Conservation (phyloP, 306 rosid species). For the Lithocarpus polystachyus region DNA sequence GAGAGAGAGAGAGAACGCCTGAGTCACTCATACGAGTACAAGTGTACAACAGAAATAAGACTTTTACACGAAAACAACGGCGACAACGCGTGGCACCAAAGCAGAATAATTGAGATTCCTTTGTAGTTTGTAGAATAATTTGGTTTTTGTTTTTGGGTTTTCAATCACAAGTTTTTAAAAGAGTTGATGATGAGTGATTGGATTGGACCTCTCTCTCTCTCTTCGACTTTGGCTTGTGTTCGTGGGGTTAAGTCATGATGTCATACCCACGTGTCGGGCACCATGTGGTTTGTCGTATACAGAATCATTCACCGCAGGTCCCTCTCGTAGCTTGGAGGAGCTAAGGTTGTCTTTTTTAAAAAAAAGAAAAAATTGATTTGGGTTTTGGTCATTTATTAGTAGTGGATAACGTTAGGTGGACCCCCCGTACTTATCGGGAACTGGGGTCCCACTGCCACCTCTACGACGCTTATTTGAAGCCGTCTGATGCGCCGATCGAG, state of each 20-base stretch:
- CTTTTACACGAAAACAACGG: slow-evolving; percentile 44
- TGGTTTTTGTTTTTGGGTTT: too few species aligned
- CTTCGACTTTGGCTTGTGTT: neutral
- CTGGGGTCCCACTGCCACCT: neutral
- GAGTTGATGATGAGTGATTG: too few species aligned
- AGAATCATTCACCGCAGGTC: neutral
- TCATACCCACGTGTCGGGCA: neutral
- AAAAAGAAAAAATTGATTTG: too few species aligned
- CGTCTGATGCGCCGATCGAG: slow-evolving; percentile 36
- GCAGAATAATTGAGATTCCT: slow-evolving; percentile 19
- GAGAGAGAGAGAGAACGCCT: too few species aligned
- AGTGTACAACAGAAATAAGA: neutral
- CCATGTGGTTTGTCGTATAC: slow-evolving; percentile 6
- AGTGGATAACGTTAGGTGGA: slow-evolving; percentile 29
- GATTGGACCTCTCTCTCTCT: too few species aligned
- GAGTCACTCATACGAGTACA: neutral
- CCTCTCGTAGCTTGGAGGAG: neutral
- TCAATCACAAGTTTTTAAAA: too few species aligned
- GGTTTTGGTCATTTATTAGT: too few species aligned
- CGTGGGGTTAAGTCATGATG: neutral
- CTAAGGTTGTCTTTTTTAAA: neutral
- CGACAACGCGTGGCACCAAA: slow-evolving; percentile 25
- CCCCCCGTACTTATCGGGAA: neutral
- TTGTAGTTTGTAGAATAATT: neutral
- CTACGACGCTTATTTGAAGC: slow-evolving; percentile 22